phyloP scores from a whole-genome alignment of 192 early-diverging fungal species.

The Rhizophagus prolifer region DNA sequence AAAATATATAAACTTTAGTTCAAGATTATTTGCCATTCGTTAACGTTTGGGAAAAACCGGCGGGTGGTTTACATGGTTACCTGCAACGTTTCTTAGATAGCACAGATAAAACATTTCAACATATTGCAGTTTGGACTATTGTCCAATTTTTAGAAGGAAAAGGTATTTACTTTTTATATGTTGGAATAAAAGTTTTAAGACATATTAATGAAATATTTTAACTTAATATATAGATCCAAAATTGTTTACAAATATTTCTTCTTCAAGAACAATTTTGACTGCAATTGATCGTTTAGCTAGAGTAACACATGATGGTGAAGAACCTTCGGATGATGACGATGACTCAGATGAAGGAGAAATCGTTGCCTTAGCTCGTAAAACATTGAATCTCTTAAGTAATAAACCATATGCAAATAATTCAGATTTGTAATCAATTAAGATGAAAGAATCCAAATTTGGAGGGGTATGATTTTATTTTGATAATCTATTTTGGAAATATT shows the following conservation, averaged over 20 bases:
- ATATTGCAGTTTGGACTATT: conserved; percentile 85
- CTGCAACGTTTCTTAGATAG: conserved; percentile 66
- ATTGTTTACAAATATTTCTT: conserved; percentile 11
- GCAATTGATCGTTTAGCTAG: conserved; percentile 20
- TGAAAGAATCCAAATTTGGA: not conserved
- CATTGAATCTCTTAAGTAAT: conserved; percentile 2
- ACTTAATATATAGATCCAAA: conserved; percentile 21
- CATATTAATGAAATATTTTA: not conserved
- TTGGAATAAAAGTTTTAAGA: not conserved
- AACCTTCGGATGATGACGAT: conserved; percentile 21
- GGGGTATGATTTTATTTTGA: not conserved
- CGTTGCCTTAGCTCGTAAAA: conserved; percentile 25
- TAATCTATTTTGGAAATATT: not conserved
- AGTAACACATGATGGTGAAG: conserved; percentile 14
- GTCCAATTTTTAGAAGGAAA: conserved; percentile 71
- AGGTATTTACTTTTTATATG: conserved; percentile 30
- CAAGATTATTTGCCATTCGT: conserved; percentile 66
- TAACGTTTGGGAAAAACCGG: conserved; percentile 64
- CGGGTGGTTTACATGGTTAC: conserved; percentile 68
- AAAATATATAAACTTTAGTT: conserved; percentile 35
- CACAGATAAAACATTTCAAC: conserved; percentile 69
- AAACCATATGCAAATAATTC: not conserved
- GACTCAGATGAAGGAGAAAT: conserved; percentile 29
- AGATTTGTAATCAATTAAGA: not conserved
- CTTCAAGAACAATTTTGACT: conserved; percentile 6